A percentile compares a stretch with the other conserved stretches of the same genome.
Conservation (phyloP, 176 grass and related monocot species). For the Musa schizocarpa region DNA sequence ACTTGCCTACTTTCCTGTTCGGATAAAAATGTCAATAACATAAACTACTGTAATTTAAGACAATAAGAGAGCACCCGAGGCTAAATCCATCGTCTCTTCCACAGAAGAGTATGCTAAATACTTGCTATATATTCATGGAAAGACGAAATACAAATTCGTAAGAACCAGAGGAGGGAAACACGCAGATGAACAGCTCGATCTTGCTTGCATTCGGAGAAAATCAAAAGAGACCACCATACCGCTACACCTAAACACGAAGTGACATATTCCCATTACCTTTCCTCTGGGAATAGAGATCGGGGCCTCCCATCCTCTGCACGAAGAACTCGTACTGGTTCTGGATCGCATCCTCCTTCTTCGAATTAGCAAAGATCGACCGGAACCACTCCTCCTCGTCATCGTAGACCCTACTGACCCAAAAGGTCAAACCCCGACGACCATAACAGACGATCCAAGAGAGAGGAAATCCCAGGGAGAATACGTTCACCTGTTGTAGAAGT, state of each 20-base stretch:
- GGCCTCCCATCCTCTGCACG: slow-evolving; percentile 92
- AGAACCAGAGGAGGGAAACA: neutral
- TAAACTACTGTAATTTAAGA: too few species aligned
- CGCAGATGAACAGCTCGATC: too few species aligned
- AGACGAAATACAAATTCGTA: neutral
- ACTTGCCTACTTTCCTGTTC: too few species aligned
- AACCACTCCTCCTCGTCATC: slow-evolving; percentile 96
- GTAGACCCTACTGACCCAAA: slow-evolving; percentile 38
- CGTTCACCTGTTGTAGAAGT: slow-evolving; percentile 80
- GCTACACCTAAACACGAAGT: neutral
- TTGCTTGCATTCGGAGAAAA: too few species aligned
- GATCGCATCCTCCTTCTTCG: slow-evolving; percentile 91
- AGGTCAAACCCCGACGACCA: neutral
- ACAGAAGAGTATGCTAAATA: too few species aligned
- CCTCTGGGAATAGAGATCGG: slow-evolving; percentile 70
- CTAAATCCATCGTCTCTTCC: too few species aligned
- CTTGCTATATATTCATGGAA: neutral
- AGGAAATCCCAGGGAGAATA: neutral
- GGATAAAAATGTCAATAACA: too few species aligned
- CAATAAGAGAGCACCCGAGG: too few species aligned
- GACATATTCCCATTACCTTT: slow-evolving; percentile 37
- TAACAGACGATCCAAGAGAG: neutral
- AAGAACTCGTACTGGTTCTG: slow-evolving; percentile 96
- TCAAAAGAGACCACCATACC: too few species aligned
- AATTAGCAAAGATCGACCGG: slow-evolving; percentile 64